Conservation (phyloP, 257 asterid genomes). For the Solanum arcanum region DNA sequence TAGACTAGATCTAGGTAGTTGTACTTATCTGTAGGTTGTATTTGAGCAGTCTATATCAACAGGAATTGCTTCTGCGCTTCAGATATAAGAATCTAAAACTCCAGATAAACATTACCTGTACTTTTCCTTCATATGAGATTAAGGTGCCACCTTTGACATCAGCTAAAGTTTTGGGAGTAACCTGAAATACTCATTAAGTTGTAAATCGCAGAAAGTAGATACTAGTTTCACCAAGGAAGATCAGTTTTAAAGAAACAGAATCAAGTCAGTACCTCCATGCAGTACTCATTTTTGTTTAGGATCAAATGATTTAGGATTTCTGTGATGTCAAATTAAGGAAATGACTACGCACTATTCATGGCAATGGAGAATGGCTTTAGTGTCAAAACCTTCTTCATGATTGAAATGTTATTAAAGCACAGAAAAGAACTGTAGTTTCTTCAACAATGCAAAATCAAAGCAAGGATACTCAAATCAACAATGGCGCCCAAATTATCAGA, state of each 20-base stretch:
- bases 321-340: conserved; percentile 53
- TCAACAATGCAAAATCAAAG: neutral
- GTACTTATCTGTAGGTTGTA: neutral
- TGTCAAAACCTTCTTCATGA: neutral
- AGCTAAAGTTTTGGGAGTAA: conserved; percentile 96
- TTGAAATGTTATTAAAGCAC: neutral
- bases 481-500: conserved; percentile 96
- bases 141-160: conserved; percentile 99
- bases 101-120: conserved; percentile 44
- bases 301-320: conserved; percentile 87
- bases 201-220: neutral
- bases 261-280: conserved; percentile 79
- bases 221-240: neutral
- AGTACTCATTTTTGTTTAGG: conserved; percentile 79
- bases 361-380: neutral
- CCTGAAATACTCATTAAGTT: conserved; percentile 34
- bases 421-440: neutral
- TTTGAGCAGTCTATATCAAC: neutral
- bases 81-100: neutral
- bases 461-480: conserved; percentile 97
- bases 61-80: neutral
- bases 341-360: neutral
- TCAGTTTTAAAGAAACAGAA: neutral
- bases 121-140: conserved; percentile 92
- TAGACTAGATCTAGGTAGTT: neutral